Percentiles rank a stretch among this genome's conserved stretches.
Evolutionary conservation across 352 stramenopile species (phyloP).

Genomic region (Globisporangium orthogonon): DNA sequence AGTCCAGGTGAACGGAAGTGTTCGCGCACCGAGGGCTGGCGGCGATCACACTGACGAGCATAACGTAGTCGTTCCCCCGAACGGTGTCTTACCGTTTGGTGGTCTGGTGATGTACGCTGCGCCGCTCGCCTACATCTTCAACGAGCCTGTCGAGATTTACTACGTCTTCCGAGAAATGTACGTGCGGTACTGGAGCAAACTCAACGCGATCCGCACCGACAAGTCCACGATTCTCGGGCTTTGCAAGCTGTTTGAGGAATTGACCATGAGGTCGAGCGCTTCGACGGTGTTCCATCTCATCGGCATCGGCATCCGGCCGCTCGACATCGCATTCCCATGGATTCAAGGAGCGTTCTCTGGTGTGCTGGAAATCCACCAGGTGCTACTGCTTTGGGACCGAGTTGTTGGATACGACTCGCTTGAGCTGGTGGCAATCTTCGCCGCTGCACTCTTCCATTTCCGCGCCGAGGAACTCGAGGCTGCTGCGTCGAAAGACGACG

Average conservation of each 20-base stretch:
- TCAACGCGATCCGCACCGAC: conserved; percentile 57
- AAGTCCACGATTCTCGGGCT: conserved; percentile 53
- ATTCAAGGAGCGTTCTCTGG: conserved; percentile 74
- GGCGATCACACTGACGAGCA: background rate
- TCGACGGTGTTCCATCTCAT: conserved; percentile 53
- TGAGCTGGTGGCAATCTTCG: conserved; percentile 60
- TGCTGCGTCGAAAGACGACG: conserved; percentile 41
- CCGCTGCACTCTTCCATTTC: conserved; percentile 68
- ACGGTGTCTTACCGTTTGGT: conserved; percentile 65
- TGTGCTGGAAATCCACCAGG: conserved; percentile 65
- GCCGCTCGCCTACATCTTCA: conserved; percentile 63
- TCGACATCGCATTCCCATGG: conserved; percentile 77
- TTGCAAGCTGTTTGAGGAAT: conserved; percentile 72
- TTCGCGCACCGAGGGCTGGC: conserved; percentile 7
- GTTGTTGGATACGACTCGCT: conserved; percentile 65
- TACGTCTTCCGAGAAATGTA: conserved; percentile 79
- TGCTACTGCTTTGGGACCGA: conserved; percentile 76
- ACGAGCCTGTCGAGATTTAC: conserved; percentile 60
- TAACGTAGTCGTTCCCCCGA: conserved; percentile 35
- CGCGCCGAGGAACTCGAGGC: conserved; percentile 42
- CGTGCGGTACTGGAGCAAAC: conserved; percentile 68
- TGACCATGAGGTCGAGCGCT: conserved; percentile 42
- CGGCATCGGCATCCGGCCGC: conserved; percentile 45
- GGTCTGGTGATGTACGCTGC: conserved; percentile 69
- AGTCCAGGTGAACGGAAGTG: conserved; percentile 42